Conservation (phyloP, 129 eudicot genomes). For the Pulicaria dysenterica region DNA sequence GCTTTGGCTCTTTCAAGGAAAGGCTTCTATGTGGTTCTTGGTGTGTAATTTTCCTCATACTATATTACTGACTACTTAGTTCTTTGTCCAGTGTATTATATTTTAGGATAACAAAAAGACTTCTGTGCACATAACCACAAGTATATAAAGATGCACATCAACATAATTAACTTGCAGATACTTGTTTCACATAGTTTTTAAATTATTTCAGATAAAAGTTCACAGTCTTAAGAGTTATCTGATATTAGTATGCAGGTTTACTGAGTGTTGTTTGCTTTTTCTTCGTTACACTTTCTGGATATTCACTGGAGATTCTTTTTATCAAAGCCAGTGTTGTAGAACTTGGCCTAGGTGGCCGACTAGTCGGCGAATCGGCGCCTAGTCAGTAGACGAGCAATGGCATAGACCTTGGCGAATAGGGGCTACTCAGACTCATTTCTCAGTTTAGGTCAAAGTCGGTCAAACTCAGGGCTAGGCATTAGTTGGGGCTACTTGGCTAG, state of each 20-base stretch:
- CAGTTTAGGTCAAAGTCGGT: too few relatives aligned
- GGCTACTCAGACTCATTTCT: too few relatives aligned
- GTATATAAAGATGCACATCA: background rate
- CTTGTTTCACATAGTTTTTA: background rate
- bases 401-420: too few relatives aligned
- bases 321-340: too few relatives aligned
- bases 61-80: background rate
- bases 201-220: background rate
- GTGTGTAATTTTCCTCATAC: conserved; percentile 38
- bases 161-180: background rate
- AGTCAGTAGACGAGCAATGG: too few relatives aligned
- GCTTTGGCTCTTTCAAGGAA: conserved; percentile 68
- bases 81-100: conserved; percentile 6
- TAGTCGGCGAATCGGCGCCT: too few relatives aligned
- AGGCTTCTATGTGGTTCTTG: conserved; percentile 82
- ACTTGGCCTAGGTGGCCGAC: too few relatives aligned
- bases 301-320: too few relatives aligned
- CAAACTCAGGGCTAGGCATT: too few relatives aligned
- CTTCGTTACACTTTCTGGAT: too few relatives aligned
- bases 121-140: background rate
- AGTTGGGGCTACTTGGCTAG: too few relatives aligned
- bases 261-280: background rate
- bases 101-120: background rate
- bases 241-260: background rate
- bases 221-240: background rate